Evolutionary conservation across 768 basidiomycete species (phyloP).

Genomic region (Boletus huronensis): DNA sequence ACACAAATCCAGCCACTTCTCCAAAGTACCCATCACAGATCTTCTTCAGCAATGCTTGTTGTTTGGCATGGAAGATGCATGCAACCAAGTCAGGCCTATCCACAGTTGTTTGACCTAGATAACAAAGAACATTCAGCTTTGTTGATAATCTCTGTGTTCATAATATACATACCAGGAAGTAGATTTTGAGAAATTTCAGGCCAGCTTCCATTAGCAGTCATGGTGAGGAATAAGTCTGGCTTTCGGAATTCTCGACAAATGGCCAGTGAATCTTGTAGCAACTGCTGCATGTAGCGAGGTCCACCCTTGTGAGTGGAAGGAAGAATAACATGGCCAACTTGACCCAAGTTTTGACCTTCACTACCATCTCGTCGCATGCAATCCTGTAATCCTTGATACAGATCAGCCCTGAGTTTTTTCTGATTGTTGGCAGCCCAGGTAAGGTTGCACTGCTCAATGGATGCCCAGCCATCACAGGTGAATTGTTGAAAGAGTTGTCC

Average conservation of each 20-base stretch:
- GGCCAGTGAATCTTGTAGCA: constrained; percentile 46
- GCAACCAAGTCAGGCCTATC: constrained; percentile 48
- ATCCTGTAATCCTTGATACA: constrained; percentile 37
- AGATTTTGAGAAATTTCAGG: constrained; percentile 39
- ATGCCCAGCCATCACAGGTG: constrained; percentile 44
- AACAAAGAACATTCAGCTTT: neutral
- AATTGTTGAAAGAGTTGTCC: constrained; percentile 43
- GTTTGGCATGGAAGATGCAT: constrained; percentile 44
- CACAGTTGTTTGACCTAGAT: constrained; percentile 32
- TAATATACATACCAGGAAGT: constrained; percentile 25
- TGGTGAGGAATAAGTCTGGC: constrained; percentile 48
- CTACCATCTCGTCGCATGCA: neutral
- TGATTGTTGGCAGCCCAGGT: constrained; percentile 35
- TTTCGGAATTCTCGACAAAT: constrained; percentile 35
- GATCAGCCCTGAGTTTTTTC: constrained; percentile 28
- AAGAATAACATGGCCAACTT: neutral
- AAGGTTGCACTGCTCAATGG: constrained; percentile 38
- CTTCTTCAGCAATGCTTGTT: constrained; percentile 33
- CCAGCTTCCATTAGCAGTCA: constrained; percentile 53
- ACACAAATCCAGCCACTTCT: constrained; percentile 39
- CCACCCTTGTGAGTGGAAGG: constrained; percentile 42
- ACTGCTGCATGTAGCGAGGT: constrained; percentile 40
- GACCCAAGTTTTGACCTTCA: neutral
- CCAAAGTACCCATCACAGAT: constrained; percentile 44
- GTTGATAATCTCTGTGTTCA: neutral